Evolutionary conservation across 73 alveolate species (phyloP), one percentile per base, ranked within the genome.

Genomic region (Symbiodinium pilosum): DNA sequence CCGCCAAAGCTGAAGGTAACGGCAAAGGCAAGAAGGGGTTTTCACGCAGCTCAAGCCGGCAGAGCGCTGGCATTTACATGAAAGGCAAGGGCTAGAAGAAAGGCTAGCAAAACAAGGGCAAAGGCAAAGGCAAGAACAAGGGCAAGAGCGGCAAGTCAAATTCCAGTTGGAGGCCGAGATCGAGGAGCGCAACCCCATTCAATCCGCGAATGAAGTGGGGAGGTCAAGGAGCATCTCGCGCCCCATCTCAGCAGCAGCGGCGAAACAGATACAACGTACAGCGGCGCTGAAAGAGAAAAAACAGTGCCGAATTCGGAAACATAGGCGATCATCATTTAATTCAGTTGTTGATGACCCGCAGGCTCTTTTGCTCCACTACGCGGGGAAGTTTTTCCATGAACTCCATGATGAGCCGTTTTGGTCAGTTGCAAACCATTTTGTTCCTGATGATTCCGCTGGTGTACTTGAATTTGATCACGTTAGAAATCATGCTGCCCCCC

Each of bases 11-110:
- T 4, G 40, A 83, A 83, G 89, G 89, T 9, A 83, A 83, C 14
- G 56, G 89, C 21, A 83, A 83, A 24, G 89, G 89, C 21, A 39
- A 83, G 16, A 83, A 40, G 89, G 89, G 89, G 30, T 83, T 83
- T 83, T 36, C 44, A 83, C 89, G 89, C 59, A 47, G 59, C 14
- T 47, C 14, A 14, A 47, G 59, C 59, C 59, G 59, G 59, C 59
- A 47, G 59, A 47, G 59, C 14, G 6, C 59, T 47, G 6, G 59
- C 21, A 47, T 47, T 47, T 47, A 6, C 6, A 47, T 6, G 59
- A 14, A 6, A 47, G 59, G 59, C 59, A 47, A 47, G 59, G 59
- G 59, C 59, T 9, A 47, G 14, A 9, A 47, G 21, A 47, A 47
- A 47, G 59, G 59, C 59, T 9, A 47, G 14, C 59, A 47, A 14